Conservation (phyloP, 1,139 yeast genomes). For the Magnusiomyces fungicola region DNA sequence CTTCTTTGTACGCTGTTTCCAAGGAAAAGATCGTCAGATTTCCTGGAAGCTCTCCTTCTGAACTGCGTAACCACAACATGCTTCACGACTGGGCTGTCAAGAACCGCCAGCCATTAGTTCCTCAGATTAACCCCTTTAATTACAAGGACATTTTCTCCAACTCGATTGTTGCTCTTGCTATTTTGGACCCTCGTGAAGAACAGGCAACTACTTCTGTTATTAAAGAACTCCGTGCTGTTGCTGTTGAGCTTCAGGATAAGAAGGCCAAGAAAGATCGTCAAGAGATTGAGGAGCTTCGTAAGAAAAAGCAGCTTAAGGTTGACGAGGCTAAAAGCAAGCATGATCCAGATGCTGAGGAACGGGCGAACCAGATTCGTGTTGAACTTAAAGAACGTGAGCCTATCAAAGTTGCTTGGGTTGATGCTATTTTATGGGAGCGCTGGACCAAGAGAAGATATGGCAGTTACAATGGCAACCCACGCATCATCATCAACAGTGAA, state of each 20-base stretch:
- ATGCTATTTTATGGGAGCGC: constrained; percentile 33
- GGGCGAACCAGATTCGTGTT: constrained; percentile 29
- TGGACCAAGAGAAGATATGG: constrained; percentile 33
- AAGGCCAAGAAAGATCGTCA: constrained; percentile 24
- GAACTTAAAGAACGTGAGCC: constrained; percentile 23
- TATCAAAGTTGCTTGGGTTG: constrained; percentile 35
- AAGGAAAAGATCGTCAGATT: constrained; percentile 26
- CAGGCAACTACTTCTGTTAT: constrained; percentile 24
- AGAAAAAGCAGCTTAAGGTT: constrained; percentile 30
- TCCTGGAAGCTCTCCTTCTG: constrained; percentile 30
- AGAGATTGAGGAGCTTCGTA: constrained; percentile 27
- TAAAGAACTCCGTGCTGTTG: constrained; percentile 28
- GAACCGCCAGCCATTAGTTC: constrained; percentile 32
- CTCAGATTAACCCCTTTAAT: constrained; percentile 33
- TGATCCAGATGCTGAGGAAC: constrained; percentile 29
- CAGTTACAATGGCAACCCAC: constrained; percentile 18
- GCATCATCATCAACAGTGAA: constrained; percentile 30
- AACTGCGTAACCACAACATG: constrained; percentile 28
- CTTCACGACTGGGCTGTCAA: constrained; percentile 30
- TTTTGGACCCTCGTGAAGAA: constrained; percentile 30
- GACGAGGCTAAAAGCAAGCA: constrained; percentile 32
- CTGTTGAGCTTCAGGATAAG: constrained; percentile 25
- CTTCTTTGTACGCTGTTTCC: constrained; percentile 31
- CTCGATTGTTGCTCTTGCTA: constrained; percentile 30
- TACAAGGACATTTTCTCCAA: constrained; percentile 29